Percentiles rank a stretch among this genome's conserved stretches.
phyloP scores from a whole-genome alignment of 768 basidiomycete species.

The Kwoniella dejecticola region DNA sequence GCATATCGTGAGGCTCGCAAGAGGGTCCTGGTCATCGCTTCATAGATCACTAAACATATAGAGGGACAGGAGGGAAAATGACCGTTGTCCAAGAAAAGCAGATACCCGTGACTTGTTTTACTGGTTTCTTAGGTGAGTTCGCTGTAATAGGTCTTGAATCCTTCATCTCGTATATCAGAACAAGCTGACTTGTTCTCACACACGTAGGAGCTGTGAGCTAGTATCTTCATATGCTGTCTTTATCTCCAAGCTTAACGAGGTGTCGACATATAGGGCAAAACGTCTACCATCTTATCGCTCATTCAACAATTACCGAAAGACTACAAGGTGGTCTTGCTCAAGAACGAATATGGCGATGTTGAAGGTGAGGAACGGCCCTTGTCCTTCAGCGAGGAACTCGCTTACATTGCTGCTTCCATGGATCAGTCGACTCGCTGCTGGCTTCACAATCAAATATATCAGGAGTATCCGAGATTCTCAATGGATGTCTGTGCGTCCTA shows the following conservation, averaged over 20 bases:
- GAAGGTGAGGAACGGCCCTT: constrained; percentile 63
- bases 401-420: not conserved
- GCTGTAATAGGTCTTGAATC: too few species aligned
- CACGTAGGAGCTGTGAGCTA: constrained; percentile 36
- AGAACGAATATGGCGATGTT: constrained; percentile 95
- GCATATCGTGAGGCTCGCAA: too few species aligned
- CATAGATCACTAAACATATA: not conserved
- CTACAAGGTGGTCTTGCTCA: constrained; percentile 85
- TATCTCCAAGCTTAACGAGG: not conserved
- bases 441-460: constrained; percentile 75
- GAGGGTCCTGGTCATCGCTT: too few species aligned
- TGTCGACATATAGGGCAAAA: constrained; percentile 47
- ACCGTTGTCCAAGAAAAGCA: constrained; percentile 9
- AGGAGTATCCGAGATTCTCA: constrained; percentile 89
- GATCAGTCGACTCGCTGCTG: constrained; percentile 81
- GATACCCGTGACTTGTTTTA: constrained; percentile 91
- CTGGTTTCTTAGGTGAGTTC: constrained; percentile 73
- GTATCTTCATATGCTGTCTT: too few species aligned
- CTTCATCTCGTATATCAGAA: too few species aligned
- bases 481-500: constrained; percentile 82
- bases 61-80: not conserved
- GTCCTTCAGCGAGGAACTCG: not conserved
- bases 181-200: too few species aligned
- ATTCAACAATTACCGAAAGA: constrained; percentile 78
- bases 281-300: constrained; percentile 69